phyloP scores from a whole-genome alignment of 805 yeast genomes.

The Torulaspora quercuum region DNA sequence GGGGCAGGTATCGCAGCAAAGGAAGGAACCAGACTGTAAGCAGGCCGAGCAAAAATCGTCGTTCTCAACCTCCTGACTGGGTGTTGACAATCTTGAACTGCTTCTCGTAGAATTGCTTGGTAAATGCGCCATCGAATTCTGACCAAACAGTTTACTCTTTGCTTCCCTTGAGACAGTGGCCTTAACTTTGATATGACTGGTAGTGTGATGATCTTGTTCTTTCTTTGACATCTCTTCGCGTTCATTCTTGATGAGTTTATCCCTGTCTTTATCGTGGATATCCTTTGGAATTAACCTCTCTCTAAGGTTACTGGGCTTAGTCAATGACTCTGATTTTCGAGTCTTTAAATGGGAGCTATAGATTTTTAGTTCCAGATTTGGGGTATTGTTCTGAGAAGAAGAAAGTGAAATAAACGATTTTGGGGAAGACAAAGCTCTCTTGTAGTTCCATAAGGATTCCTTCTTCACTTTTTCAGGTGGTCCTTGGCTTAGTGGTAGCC shows the following conservation, averaged over 20 bases:
- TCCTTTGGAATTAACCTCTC: slow-evolving; percentile 20
- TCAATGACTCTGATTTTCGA: slow-evolving; percentile 35
- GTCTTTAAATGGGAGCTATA: slow-evolving; percentile 35
- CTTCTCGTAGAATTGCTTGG: slow-evolving; percentile 15
- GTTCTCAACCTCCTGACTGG: slow-evolving; percentile 46
- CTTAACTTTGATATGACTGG: slow-evolving; percentile 16
- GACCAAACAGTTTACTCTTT: slow-evolving; percentile 46
- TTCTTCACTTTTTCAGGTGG: slow-evolving; percentile 60
- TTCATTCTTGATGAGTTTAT: slow-evolving; percentile 8
- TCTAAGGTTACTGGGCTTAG: slow-evolving; percentile 35
- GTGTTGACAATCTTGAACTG: slow-evolving; percentile 23
- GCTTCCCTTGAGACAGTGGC: slow-evolving; percentile 21
- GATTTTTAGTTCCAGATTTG: slow-evolving; percentile 8
- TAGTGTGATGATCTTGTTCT: slow-evolving; percentile 14
- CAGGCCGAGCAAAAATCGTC: slow-evolving; percentile 92
- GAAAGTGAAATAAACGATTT: slow-evolving; percentile 8
- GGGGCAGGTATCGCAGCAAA: slow-evolving; percentile 94
- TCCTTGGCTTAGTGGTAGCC: slow-evolving; percentile 64
- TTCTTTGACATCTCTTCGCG: slow-evolving; percentile 6
- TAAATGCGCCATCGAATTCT: slow-evolving; percentile 31
- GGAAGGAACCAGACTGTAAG: slow-evolving; percentile 81
- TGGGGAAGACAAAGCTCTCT: slow-evolving; percentile 21
- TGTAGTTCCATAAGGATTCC: slow-evolving; percentile 52
- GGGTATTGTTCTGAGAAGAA: slow-evolving; percentile 4
- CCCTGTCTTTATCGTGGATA: slow-evolving; percentile 18